Conservation (phyloP, 345 rosid genomes). For the Geranium brycei region DNA sequence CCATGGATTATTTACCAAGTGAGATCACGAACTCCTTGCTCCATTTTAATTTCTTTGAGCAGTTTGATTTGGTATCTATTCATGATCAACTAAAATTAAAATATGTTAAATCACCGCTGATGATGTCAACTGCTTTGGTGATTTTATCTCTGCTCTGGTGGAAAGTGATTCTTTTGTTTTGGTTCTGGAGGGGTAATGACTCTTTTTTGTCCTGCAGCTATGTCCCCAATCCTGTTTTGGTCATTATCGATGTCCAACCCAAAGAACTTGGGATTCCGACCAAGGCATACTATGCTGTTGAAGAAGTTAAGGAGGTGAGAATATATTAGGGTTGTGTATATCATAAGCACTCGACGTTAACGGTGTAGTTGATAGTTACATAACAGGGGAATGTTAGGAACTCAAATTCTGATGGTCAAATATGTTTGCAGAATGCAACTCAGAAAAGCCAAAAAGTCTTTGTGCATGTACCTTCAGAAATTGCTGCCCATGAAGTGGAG, state of each 20-base stretch:
- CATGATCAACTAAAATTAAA: too few species aligned
- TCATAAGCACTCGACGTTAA: too few species aligned
- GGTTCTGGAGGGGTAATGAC: neutral
- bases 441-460: slow-evolving; percentile 80
- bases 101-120: too few species aligned
- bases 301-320: slow-evolving; percentile 77
- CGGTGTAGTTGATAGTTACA: neutral
- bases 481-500: slow-evolving; percentile 84
- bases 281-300: slow-evolving; percentile 73
- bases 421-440: slow-evolving; percentile 52
- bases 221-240: slow-evolving; percentile 73
- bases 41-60: neutral
- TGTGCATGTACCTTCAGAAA: slow-evolving; percentile 64
- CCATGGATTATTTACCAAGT: slow-evolving; percentile 64
- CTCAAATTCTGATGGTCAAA: slow-evolving; percentile 1
- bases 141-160: neutral
- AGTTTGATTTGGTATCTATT: neutral
- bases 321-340: too few species aligned
- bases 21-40: slow-evolving; percentile 8
- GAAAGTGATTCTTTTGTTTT: neutral
- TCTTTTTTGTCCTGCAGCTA: slow-evolving; percentile 29
- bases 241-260: slow-evolving; percentile 87
- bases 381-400: neutral
- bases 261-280: slow-evolving; percentile 83
- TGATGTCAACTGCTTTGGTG: too few species aligned